phyloP scores from a whole-genome alignment of 2,329 filamentous ascomycete species.

The Dothiorella sarmentorum region DNA sequence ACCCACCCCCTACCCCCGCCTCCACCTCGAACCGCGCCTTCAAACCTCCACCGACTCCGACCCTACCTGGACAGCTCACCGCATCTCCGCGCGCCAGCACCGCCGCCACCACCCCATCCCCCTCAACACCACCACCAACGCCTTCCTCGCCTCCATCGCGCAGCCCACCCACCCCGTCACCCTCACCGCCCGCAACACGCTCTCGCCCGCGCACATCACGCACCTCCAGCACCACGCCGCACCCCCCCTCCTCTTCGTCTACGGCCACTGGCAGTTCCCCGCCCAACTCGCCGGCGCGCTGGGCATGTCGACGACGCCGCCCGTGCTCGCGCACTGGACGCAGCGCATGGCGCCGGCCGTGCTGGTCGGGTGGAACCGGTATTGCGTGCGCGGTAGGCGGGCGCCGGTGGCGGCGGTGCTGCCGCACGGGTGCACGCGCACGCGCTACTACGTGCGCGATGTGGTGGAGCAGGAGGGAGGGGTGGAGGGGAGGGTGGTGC shows the following conservation, averaged over 20 bases:
- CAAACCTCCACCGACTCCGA: neutral
- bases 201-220: neutral
- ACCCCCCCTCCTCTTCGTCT: conserved; percentile 5
- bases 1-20: neutral
- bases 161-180: neutral
- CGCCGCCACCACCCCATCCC: neutral
- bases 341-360: neutral
- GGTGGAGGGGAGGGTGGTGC: neutral
- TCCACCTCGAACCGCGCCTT: neutral
- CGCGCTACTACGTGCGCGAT: neutral
- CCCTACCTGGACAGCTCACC: neutral
- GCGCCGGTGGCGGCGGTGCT: neutral
- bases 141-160: neutral
- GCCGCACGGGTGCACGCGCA: neutral
- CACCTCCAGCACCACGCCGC: neutral
- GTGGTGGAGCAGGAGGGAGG: neutral
- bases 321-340: neutral
- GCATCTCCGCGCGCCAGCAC: neutral
- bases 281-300: neutral
- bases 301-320: neutral
- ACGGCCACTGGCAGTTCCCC: conserved; percentile 6
- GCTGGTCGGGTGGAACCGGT: neutral
- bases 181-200: neutral
- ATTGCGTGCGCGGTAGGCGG: neutral
- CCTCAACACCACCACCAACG: neutral